phyloP scores from a whole-genome alignment of 768 basidiomycete species.

The Lactifluus subvellereus region DNA sequence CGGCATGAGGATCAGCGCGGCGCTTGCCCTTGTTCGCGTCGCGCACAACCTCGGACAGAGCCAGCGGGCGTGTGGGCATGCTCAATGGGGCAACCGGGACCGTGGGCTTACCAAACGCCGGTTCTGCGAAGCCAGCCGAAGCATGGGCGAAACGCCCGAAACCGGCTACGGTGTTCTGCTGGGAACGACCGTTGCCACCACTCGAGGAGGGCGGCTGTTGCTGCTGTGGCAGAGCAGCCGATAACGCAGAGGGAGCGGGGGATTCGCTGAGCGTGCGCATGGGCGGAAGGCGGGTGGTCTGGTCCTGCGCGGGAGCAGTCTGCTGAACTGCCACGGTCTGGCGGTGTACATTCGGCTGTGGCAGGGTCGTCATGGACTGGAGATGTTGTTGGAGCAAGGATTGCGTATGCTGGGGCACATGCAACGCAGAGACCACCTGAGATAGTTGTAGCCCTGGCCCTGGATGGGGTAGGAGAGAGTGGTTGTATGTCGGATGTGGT shows the following conservation, averaged over 20 bases:
- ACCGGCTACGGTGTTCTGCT: not conserved
- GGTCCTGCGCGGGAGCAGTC: not conserved
- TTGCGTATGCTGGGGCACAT: not conserved
- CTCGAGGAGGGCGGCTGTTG: not conserved
- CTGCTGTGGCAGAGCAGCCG: no score
- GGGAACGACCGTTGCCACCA: not conserved
- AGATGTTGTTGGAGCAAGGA: not conserved
- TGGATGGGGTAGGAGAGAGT: not conserved
- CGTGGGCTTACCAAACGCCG: constrained; percentile 1
- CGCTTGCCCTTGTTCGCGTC: not conserved
- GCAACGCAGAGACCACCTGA: not conserved
- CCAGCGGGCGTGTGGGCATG: not conserved
- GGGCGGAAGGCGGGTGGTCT: constrained; percentile 10
- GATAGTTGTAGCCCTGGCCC: not conserved
- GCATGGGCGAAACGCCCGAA: constrained; percentile 10
- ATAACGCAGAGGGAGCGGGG: not conserved
- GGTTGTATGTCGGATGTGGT: not conserved
- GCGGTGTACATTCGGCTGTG: not conserved
- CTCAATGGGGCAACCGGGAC: not conserved
- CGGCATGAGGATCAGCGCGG: not conserved
- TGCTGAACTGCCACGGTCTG: not conserved
- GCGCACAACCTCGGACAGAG: not conserved
- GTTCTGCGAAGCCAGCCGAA: not conserved
- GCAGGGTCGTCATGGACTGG: not conserved
- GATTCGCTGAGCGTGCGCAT: constrained; percentile 17